A percentile compares a stretch with the other conserved stretches of the same genome.
Evolutionary conservation across 805 yeast genomes (phyloP).

Genomic region (Saccharomycopsis lassenensis): DNA sequence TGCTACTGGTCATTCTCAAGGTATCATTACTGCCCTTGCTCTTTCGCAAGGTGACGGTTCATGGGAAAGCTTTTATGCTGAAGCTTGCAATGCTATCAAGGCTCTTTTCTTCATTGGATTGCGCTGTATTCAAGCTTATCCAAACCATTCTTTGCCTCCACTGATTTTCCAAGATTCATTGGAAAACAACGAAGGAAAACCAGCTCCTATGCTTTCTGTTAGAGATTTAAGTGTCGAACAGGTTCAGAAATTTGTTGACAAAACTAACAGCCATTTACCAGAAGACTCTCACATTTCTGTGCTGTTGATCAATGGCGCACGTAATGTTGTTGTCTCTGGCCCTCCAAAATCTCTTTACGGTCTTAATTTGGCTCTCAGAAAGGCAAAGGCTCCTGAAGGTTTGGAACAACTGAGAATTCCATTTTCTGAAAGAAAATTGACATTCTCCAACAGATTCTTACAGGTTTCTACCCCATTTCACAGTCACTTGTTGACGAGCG

Average conservation of each 20-base stretch:
- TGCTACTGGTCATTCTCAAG: constrained; percentile 85
- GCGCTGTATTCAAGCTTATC: constrained; percentile 81
- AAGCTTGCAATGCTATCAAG: constrained; percentile 69
- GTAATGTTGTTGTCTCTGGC: constrained; percentile 91
- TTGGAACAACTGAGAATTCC: constrained; percentile 94
- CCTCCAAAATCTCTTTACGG: constrained; percentile 98
- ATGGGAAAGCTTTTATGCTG: constrained; percentile 72
- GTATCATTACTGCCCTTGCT: constrained; percentile 87
- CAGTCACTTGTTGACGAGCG: constrained; percentile 69
- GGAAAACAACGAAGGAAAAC: constrained; percentile 91
- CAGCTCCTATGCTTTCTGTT: constrained; percentile 94
- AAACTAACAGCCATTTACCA: constrained; percentile 91
- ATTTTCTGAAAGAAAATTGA: constrained; percentile 83
- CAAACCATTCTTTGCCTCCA: constrained; percentile 91
- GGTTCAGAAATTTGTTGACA: constrained; percentile 67
- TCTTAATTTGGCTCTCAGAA: constrained; percentile 81
- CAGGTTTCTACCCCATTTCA: constrained; percentile 97
- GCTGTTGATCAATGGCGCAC: constrained; percentile 89
- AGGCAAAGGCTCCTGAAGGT: constrained; percentile 90
- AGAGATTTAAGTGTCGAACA: constrained; percentile 76
- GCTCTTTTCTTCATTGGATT: constrained; percentile 89
- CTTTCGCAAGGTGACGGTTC: constrained; percentile 66
- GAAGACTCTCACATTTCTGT: constrained; percentile 81
- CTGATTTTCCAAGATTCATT: constrained; percentile 83
- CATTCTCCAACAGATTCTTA: constrained; percentile 85